Percentiles rank a stretch among this genome's conserved stretches.
phyloP scores from a whole-genome alignment of 2,329 filamentous ascomycete species.

The Botryotinia calthae region DNA sequence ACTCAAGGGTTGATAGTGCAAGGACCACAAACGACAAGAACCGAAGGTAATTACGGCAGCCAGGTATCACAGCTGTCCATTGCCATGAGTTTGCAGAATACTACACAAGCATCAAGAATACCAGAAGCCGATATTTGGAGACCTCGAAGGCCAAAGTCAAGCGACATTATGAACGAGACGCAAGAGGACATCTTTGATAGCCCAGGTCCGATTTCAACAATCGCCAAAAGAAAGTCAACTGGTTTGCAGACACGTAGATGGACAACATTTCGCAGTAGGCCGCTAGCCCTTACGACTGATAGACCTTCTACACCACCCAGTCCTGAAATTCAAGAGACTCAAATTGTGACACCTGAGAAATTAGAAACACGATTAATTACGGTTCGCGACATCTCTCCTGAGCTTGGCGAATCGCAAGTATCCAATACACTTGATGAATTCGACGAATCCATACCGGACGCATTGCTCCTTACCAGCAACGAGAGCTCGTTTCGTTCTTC shows the following conservation, averaged over 20 bases:
- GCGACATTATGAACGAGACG: conserved; percentile 25
- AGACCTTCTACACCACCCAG: not conserved
- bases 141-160: conserved; percentile 21
- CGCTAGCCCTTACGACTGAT: not conserved
- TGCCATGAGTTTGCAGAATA: not conserved
- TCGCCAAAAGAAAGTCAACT: not conserved
- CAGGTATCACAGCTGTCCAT: not conserved
- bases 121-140: conserved; percentile 22
- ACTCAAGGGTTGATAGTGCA: not conserved
- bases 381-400: not conserved
- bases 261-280: conserved; percentile 10
- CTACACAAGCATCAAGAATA: not conserved
- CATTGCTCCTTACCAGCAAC: not conserved
- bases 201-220: conserved; percentile 5
- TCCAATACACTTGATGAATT: not conserved
- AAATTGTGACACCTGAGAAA: not conserved
- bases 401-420: conserved; percentile 8
- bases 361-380: not conserved
- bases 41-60: not conserved
- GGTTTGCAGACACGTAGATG: not conserved
- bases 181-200: conserved; percentile 29
- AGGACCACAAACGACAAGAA: conserved; percentile 9
- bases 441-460: not conserved
- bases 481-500: conserved; percentile 14
- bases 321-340: not conserved